phyloP scores from a whole-genome alignment of 2,329 filamentous ascomycete species.

The Zymoseptoria ardabiliae region DNA sequence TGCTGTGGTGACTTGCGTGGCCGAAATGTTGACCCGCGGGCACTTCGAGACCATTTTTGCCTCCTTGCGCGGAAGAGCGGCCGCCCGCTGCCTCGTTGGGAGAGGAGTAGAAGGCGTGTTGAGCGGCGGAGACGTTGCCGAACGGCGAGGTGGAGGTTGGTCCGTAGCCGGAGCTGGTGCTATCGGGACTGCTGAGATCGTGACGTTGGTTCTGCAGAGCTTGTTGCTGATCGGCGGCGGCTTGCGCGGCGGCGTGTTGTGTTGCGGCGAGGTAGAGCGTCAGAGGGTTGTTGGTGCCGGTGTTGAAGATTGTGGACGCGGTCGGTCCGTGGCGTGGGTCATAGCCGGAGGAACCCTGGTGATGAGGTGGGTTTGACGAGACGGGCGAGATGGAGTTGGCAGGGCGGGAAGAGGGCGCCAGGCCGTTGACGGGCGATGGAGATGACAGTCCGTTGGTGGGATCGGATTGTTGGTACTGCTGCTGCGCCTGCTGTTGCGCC shows the following conservation, averaged over 20 bases:
- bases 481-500: conserved; percentile 58
- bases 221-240: conserved; percentile 17
- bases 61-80: conserved; percentile 12
- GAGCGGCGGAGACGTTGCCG: conserved; percentile 49
- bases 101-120: conserved; percentile 72
- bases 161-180: conserved; percentile 42
- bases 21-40: conserved; percentile 43
- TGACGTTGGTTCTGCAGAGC: conserved; percentile 45
- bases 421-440: conserved; percentile 51
- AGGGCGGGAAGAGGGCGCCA: conserved; percentile 45
- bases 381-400: conserved; percentile 56
- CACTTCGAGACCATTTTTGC: conserved; percentile 23
- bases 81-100: conserved; percentile 51
- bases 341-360: conserved; percentile 44
- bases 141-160: conserved; percentile 33
- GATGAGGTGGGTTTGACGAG: conserved; percentile 41
- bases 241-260: conserved; percentile 59
- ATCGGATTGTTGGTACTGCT: conserved; percentile 50
- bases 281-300: conserved; percentile 73
- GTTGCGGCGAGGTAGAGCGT: conserved; percentile 70
- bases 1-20: conserved; percentile 46
- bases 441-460: conserved; percentile 49
- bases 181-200: conserved; percentile 43
- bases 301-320: conserved; percentile 69
- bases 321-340: conserved; percentile 57